Base-by-base conservation (phyloP, 2,329 filamentous ascomycete genomes). In the Hypoxylon sp. region DNA sequence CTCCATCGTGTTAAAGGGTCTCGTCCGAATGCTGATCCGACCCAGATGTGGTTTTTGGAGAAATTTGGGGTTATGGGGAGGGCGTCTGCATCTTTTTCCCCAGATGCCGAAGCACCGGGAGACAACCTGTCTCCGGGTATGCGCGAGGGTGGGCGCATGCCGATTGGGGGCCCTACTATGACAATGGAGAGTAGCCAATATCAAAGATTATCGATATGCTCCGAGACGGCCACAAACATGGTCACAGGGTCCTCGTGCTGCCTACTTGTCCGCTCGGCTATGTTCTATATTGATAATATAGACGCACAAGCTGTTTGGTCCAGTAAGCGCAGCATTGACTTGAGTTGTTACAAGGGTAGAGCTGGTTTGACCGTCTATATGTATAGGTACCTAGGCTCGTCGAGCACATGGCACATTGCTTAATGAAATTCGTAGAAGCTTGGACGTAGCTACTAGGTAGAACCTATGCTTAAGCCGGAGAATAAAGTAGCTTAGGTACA, bases 51-150 rank as follows among this genome's bases (percentile, higher is more conserved):
- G 59, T 24, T 67, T 63, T 73, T 71, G 65, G 71, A 66, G 67
- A 69, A 65, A 60, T 66, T 71, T 66, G 71, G 69, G 63, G 64
- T 67, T 65, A 63, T 64, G 64, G 52, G 55, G 52, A 64, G 58
- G 55, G 17, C 33, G 24, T 37, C 44, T 70, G 58, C 44, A 59
- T 59, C 42, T 46, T 65, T 42, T 67, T 59, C 69, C 63, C 69
- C 69, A 71, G 69, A 69, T 71, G 69, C 69, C 69, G 69, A 69
- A 71, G 69, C 66, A 71, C 62, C 62, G 66, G 69, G 61, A 61
- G 57, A 63, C 61, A 37, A 66, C 54, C 42, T 59, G 60, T 60
- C 63, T 60, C 63, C 63, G 61, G 66, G 50, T 67, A 69, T 70
- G 63, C 61, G 63, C 54, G 42, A 65, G 52, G 53, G 47, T 58